Percentiles rank a stretch among this genome's conserved stretches.
These are phyloP conservation scores for Capsicum rhomboideum DNA, from an alignment of 257 asterid genomes.

Conservation along the genomic window DNA sequence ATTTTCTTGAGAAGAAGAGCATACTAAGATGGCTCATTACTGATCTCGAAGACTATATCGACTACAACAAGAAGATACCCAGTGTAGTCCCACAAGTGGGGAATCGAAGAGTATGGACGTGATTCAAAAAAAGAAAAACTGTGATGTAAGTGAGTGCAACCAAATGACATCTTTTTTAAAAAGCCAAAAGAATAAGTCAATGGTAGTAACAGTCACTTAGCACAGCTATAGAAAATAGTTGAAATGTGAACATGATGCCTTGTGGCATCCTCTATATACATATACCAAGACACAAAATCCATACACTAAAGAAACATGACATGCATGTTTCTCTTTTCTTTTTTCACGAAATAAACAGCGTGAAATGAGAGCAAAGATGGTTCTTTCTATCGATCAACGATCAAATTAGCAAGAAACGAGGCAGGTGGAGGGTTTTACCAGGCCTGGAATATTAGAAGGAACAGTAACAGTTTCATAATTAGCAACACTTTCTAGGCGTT, in stretches of 20 bases:
- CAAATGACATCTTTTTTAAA: conserved; percentile 1
- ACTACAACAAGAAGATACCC: too few species aligned
- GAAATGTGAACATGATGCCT: not conserved
- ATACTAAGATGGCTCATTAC: not conserved
- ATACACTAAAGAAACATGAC: not conserved
- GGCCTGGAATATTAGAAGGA: conserved; percentile 17
- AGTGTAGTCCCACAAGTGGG: too few species aligned
- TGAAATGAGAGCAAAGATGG: not conserved
- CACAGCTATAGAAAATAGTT: not conserved
- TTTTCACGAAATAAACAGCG: not conserved
- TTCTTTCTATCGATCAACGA: not conserved
- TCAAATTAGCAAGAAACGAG: conserved; percentile 20
- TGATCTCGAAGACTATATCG: not conserved
- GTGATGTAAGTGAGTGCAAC: not conserved
- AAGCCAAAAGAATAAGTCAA: conserved; percentile 6
- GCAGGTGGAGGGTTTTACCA: conserved; percentile 18
- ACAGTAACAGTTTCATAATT: conserved; percentile 13
- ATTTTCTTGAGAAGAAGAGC: not conserved
- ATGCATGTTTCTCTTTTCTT: not conserved
- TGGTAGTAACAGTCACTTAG: not conserved
- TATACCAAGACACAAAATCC: not conserved
- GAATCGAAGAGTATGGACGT: too few species aligned
- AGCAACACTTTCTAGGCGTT: conserved; percentile 29
- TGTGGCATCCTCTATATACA: conserved; percentile 7
- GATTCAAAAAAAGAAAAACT: too few species aligned